phyloP scores from a whole-genome alignment of 2,329 filamentous ascomycete species.

The Epicoccum nigrum region DNA sequence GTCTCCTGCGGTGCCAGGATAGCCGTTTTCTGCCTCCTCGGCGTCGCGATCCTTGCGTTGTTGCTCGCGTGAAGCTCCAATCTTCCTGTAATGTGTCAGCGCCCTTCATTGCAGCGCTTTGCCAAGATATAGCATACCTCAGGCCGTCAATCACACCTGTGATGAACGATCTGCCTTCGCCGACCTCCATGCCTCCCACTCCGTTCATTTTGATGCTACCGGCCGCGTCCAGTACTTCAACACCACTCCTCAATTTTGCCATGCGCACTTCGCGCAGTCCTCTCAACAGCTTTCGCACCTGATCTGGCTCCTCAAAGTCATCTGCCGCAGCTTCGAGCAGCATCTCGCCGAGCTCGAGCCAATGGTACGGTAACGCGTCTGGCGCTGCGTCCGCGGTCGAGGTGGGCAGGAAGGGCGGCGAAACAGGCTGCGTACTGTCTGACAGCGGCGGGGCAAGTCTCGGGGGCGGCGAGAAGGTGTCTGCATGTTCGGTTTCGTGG shows the following conservation, averaged over 20 bases:
- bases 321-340: constrained; percentile 84
- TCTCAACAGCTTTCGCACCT: constrained; percentile 75
- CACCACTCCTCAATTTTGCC: constrained; percentile 82
- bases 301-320: constrained; percentile 76
- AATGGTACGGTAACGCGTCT: constrained; percentile 86
- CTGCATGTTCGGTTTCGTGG: constrained; percentile 75
- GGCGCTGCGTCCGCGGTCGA: constrained; percentile 73
- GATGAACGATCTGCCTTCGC: constrained; percentile 84
- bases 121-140: constrained; percentile 50
- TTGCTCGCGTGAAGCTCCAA: constrained; percentile 81
- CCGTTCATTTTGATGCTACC: constrained; percentile 77
- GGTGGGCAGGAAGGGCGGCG: constrained; percentile 77
- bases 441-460: constrained; percentile 67
- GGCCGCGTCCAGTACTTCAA: constrained; percentile 72
- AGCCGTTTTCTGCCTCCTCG: constrained; percentile 65
- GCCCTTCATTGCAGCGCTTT: constrained; percentile 47
- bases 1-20: constrained; percentile 61
- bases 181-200: constrained; percentile 91
- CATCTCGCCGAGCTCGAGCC: constrained; percentile 89
- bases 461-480: constrained; percentile 76
- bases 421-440: constrained; percentile 43
- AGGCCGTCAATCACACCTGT: constrained; percentile 86
- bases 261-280: constrained; percentile 87
- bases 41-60: constrained; percentile 77
- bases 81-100: constrained; percentile 60